Evolutionary conservation across 1,139 yeast species (phyloP), one percentile per base, ranked within the genome.

Genomic region (Suhomyces ambrosiae): DNA sequence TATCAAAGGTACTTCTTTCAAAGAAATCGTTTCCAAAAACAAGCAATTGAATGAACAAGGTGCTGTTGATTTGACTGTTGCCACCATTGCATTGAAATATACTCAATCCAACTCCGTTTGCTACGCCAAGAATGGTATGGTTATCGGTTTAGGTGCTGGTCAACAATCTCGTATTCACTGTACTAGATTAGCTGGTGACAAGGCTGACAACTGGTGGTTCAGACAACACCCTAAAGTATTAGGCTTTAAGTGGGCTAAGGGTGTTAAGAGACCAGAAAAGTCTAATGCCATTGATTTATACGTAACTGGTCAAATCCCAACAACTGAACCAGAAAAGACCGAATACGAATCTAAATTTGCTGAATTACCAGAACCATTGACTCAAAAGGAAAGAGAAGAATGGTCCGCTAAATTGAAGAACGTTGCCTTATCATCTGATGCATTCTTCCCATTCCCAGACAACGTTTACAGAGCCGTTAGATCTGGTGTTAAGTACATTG

Each of bases 361-460:
- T 41, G 82, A 68, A 47, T 55, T 90, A 25, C 98, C 98, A 52
- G 76, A 68, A 51, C 96, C 96, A 42, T 76, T 92, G 55, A 82
- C 96, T 40, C 68, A 68, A 26, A 82, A 76, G 50, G 98, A 94
- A 74, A 87, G 94, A 70, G 70, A 71, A 49, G 96, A 86, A 55
- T 92, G 97, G 97, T 68, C 84, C 51, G 58, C 71, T 46, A 80
- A 89, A 71, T 76, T 88, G 61, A 78, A 71, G 44, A 82, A 86
- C 53, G 98, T 94, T 44, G 90, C 97, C 7, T 76, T 89, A 54
- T 85, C 97, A 12, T 88, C 97, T 3, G 98, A 92, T 64, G 98
- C 98, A 27, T 92, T 92, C 80, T 92, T 92, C 95, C 98, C 98
- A 69, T 92, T 92, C 92, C 95, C 97, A 49, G 98, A 92, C 68